Conservation (phyloP, 164 flowering plant genomes). For the Stephania cephalantha region DNA sequence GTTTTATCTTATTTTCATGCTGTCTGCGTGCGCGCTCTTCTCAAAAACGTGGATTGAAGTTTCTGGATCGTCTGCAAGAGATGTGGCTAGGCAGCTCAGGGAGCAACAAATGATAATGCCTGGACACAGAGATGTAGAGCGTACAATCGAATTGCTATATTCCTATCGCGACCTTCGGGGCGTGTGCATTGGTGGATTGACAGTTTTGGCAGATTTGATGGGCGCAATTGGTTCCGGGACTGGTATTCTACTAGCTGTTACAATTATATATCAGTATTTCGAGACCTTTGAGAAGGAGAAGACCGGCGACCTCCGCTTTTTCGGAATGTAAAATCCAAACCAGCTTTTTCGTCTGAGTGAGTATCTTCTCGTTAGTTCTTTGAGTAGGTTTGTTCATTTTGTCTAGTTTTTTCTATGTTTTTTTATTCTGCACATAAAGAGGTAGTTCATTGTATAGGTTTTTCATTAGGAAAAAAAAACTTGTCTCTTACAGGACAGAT, state of each 20-base stretch:
- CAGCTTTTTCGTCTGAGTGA: too few relatives aligned
- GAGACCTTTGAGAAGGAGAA: constrained; percentile 12
- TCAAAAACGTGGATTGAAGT: constrained; percentile 82
- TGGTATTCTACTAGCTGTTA: constrained; percentile 6
- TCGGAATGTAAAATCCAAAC: background rate
- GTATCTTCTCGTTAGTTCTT: too few relatives aligned
- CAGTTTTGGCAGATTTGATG: constrained; percentile 9
- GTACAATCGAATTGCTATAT: constrained; percentile 7
- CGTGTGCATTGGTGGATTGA: constrained; percentile 9
- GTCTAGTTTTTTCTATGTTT: too few relatives aligned
- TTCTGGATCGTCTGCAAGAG: constrained; percentile 72
- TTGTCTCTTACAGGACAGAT: too few relatives aligned
- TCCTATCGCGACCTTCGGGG: constrained; percentile 7
- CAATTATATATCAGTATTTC: constrained; percentile 8
- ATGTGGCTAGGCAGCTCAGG: constrained; percentile 41
- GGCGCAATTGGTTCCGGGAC: constrained; percentile 6
- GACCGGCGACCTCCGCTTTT: background rate
- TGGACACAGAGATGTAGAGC: constrained; percentile 9
- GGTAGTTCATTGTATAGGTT: too few relatives aligned
- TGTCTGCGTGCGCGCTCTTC: constrained; percentile 69
- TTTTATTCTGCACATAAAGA: too few relatives aligned
- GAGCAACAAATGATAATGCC: constrained; percentile 12
- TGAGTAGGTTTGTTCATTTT: too few relatives aligned
- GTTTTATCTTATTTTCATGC: constrained; percentile 63
- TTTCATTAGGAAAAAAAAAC: too few relatives aligned